Evolutionary conservation across 352 stramenopile genomes (phyloP).

Genomic region (Phytopythium ostracodes): DNA sequence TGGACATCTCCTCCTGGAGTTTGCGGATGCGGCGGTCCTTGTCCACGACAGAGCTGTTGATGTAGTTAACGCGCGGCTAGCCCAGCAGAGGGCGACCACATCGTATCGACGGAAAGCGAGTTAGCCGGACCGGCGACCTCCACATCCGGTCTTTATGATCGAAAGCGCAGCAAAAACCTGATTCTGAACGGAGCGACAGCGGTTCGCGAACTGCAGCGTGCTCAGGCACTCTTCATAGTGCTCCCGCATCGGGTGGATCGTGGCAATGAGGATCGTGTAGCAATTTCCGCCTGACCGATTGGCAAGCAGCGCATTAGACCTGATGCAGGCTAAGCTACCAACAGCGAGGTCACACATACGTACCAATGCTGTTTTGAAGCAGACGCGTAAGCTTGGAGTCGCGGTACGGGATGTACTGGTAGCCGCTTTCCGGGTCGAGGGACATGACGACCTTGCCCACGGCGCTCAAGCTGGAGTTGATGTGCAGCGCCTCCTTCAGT

Average conservation of each 20-base stretch:
- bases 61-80: conserved; percentile 79
- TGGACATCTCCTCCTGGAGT: conserved; percentile 68
- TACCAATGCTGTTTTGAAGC: conserved; percentile 83
- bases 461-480: conserved; percentile 82
- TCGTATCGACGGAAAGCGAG: too few relatives aligned
- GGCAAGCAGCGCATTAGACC: not conserved
- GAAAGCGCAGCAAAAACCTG: conserved; percentile 28
- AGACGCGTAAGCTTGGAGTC: conserved; percentile 83
- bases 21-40: conserved; percentile 84
- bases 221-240: conserved; percentile 90
- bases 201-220: conserved; percentile 90
- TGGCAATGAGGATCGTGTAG: conserved; percentile 81
- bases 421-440: conserved; percentile 77
- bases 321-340: too few relatives aligned
- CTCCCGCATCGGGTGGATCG: conserved; percentile 85
- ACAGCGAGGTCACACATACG: not conserved
- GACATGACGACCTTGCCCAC: conserved; percentile 88
- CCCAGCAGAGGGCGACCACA: not conserved
- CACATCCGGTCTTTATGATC: not conserved
- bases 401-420: conserved; percentile 87
- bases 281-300: conserved; percentile 69
- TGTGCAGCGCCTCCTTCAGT: conserved; percentile 82
- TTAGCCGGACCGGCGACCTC: not conserved
- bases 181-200: conserved; percentile 89
- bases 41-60: conserved; percentile 76